Evolutionary conservation across 441 rosid species (phyloP).

Genomic region (Populus hybrid): DNA sequence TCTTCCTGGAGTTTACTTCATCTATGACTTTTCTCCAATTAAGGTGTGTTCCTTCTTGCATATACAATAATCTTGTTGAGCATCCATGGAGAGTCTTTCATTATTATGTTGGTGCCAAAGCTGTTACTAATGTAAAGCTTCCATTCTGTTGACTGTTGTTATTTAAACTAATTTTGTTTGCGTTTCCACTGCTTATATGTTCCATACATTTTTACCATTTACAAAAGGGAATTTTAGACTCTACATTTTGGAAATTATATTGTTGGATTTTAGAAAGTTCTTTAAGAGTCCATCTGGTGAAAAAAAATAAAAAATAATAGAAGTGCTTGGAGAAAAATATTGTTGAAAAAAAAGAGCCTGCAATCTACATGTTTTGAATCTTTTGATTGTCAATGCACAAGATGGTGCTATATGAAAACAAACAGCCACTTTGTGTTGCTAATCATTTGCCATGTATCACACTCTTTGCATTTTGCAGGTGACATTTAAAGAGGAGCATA

Average conservation of each 20-base stretch:
- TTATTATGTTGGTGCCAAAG: not conserved
- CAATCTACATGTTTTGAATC: not conserved
- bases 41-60: constrained; percentile 49
- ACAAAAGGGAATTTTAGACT: not conserved
- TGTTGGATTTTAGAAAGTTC: not conserved
- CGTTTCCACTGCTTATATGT: not conserved
- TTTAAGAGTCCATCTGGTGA: not conserved
- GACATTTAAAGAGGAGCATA: constrained; percentile 68
- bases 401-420: not conserved
- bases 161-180: not conserved
- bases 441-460: not conserved
- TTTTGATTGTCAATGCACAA: not conserved
- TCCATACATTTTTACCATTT: not conserved
- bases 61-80: not conserved
- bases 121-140: not conserved
- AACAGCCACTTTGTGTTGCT: not conserved
- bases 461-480: constrained; percentile 42
- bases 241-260: not conserved
- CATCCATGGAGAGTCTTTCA: not conserved
- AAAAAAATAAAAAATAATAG: too few species aligned
- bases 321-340: not conserved
- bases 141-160: not conserved
- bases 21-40: constrained; percentile 93
- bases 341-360: not conserved
- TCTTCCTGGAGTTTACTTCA: constrained; percentile 89